phyloP scores from a whole-genome alignment of 2,329 filamentous ascomycete species.

The Cladobotryum mycophilum region DNA sequence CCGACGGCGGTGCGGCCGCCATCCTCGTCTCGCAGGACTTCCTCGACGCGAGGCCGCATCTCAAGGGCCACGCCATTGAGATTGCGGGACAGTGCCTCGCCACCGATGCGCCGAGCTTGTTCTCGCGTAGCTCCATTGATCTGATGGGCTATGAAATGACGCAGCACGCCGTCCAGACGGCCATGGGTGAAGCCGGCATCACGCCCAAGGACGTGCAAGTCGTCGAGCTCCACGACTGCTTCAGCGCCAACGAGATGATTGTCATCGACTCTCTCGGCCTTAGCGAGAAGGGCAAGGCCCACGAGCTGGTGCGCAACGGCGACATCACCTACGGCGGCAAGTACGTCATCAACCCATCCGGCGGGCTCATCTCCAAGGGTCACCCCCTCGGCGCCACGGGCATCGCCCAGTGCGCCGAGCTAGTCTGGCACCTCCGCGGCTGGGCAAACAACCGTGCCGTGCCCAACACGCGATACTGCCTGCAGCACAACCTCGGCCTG shows the following conservation, averaged over 20 bases:
- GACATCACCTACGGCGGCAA: slow-evolving; percentile 88
- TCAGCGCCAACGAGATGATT: slow-evolving; percentile 91
- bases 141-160: slow-evolving; percentile 87
- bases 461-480: slow-evolving; percentile 60
- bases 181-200: slow-evolving; percentile 67
- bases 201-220: slow-evolving; percentile 68
- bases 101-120: slow-evolving; percentile 77
- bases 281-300: slow-evolving; percentile 71
- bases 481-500: slow-evolving; percentile 91
- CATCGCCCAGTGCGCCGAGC: slow-evolving; percentile 90
- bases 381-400: slow-evolving; percentile 91
- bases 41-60: slow-evolving; percentile 75
- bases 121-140: slow-evolving; percentile 76
- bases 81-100: slow-evolving; percentile 83
- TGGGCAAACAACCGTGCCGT: slow-evolving; percentile 89
- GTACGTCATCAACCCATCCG: slow-evolving; percentile 86
- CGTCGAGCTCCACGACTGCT: slow-evolving; percentile 94
- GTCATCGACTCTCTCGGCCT: slow-evolving; percentile 82
- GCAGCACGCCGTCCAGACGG: slow-evolving; percentile 59
- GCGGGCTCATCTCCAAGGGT: slow-evolving; percentile 91
- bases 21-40: slow-evolving; percentile 86
- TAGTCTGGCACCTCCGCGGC: slow-evolving; percentile 90
- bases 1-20: slow-evolving; percentile 83
- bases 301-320: slow-evolving; percentile 79
- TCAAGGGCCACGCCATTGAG: slow-evolving; percentile 74